A percentile compares a stretch with the other conserved stretches of the same genome.
phyloP scores from a whole-genome alignment of 768 basidiomycete genomes.

The Dendrothele bispora region DNA sequence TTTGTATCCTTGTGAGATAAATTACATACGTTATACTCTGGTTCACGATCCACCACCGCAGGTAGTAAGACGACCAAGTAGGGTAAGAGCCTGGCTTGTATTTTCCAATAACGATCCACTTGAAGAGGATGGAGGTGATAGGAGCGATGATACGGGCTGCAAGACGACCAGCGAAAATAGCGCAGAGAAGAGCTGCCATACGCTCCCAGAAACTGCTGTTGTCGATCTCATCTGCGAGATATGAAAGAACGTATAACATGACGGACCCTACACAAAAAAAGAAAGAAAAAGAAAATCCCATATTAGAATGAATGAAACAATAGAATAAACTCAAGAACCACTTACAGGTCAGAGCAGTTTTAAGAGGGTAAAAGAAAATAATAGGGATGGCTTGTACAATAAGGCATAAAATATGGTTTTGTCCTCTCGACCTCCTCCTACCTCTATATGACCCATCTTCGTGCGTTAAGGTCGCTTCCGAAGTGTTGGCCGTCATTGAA shows the following conservation, averaged over 20 bases:
- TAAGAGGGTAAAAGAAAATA: conserved; percentile 45
- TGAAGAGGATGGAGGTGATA: conserved; percentile 39
- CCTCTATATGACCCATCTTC: conserved; percentile 24
- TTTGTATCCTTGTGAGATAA: too few relatives aligned
- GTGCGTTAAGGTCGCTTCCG: conserved; percentile 23
- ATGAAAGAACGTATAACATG: conserved; percentile 38
- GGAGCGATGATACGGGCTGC: conserved; percentile 36
- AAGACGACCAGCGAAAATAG: conserved; percentile 35
- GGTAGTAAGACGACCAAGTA: conserved; percentile 41
- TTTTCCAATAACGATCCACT: conserved; percentile 46
- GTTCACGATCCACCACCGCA: conserved; percentile 47
- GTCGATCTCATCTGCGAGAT: conserved; percentile 26
- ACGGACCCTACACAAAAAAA: conserved; percentile 30
- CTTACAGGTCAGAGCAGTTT: conserved; percentile 41
- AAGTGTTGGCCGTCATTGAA: conserved; percentile 7
- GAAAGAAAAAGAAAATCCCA: background rate
- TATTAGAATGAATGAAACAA: background rate
- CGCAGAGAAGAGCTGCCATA: conserved; percentile 30
- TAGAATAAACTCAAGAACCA: background rate
- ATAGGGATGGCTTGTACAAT: conserved; percentile 41
- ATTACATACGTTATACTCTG: conserved; percentile 28
- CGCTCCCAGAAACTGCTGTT: conserved; percentile 34
- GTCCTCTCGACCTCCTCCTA: conserved; percentile 21
- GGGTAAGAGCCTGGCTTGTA: conserved; percentile 37
- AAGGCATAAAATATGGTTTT: conserved; percentile 37